phyloP scores from a whole-genome alignment of 2,329 filamentous ascomycete species.

The Myriangium duriaei region DNA sequence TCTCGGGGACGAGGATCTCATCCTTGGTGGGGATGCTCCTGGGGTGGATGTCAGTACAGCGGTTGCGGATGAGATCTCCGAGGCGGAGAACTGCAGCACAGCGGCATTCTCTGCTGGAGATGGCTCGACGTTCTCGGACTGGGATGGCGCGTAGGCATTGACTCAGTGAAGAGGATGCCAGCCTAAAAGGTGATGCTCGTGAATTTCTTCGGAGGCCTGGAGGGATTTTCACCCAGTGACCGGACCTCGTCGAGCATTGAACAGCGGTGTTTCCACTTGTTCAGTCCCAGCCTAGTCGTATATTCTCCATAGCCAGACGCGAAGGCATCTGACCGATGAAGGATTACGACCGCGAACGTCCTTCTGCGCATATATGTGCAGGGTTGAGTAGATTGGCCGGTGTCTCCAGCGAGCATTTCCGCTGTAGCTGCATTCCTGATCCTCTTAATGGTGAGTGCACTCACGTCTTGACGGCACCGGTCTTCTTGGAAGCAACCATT shows the following conservation, averaged over 20 bases:
- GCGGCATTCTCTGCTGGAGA: constrained; percentile 79
- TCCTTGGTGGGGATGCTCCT: constrained; percentile 89
- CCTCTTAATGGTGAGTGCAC: constrained; percentile 30
- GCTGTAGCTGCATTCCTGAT: constrained; percentile 57
- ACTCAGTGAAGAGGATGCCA: constrained; percentile 14
- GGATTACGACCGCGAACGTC: constrained; percentile 12
- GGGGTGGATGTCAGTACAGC: constrained; percentile 56
- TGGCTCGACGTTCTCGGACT: constrained; percentile 51
- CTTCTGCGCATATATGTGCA: constrained; percentile 33
- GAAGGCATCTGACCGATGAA: constrained; percentile 27
- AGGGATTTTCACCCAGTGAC: not conserved
- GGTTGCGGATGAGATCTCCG: constrained; percentile 62
- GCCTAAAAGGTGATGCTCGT: constrained; percentile 1
- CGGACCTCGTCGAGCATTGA: not conserved
- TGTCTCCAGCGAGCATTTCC: constrained; percentile 68
- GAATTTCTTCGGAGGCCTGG: not conserved
- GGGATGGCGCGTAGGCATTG: constrained; percentile 37
- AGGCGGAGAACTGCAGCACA: constrained; percentile 86
- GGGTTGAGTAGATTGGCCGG: constrained; percentile 53
- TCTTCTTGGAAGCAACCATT: constrained; percentile 38
- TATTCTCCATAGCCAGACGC: constrained; percentile 45
- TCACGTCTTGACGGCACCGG: constrained; percentile 42
- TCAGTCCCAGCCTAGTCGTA: constrained; percentile 44
- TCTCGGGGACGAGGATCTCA: constrained; percentile 96
- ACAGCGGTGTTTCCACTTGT: not conserved